Evolutionary conservation across 176 grass and related monocot genomes (phyloP).

Genomic region (Bonia amplexicaulis): DNA sequence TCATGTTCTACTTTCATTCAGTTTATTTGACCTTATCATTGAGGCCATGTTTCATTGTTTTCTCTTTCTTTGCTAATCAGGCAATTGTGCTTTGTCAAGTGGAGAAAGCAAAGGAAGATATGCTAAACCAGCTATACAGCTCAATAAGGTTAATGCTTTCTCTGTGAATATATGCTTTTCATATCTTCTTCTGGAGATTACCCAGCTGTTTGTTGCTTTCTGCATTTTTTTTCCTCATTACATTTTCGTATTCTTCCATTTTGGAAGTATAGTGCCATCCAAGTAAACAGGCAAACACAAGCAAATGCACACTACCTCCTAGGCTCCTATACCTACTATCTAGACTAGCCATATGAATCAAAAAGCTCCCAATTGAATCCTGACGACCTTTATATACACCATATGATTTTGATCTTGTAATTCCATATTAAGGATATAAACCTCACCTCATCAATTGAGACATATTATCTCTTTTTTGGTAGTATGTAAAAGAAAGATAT

Average conservation of each 20-base stretch:
- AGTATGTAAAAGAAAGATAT: neutral
- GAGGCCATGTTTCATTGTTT: neutral
- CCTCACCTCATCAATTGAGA: neutral
- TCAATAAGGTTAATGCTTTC: slow-evolving; percentile 64
- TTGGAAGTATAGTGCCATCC: neutral
- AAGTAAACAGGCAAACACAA: neutral
- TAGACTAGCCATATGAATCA: neutral
- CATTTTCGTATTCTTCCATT: neutral
- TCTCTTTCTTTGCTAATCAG: slow-evolving; percentile 48
- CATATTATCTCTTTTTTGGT: neutral
- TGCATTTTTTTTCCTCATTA: neutral
- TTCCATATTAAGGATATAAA: neutral
- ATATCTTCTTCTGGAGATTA: slow-evolving; percentile 7
- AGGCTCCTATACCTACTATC: neutral
- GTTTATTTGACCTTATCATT: neutral
- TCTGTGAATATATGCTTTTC: neutral
- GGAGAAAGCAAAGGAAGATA: slow-evolving; percentile 97
- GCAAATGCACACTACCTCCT: neutral
- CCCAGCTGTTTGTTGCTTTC: neutral
- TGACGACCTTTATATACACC: neutral
- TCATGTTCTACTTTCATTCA: slow-evolving; percentile 4
- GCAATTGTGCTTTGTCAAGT: slow-evolving; percentile 98
- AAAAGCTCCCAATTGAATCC: neutral
- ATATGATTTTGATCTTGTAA: neutral
- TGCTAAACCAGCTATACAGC: slow-evolving; percentile 94